Evolutionary conservation across 495 filamentous ascomycete species (phyloP).

Genomic region (Corynascus novoguineensis): DNA sequence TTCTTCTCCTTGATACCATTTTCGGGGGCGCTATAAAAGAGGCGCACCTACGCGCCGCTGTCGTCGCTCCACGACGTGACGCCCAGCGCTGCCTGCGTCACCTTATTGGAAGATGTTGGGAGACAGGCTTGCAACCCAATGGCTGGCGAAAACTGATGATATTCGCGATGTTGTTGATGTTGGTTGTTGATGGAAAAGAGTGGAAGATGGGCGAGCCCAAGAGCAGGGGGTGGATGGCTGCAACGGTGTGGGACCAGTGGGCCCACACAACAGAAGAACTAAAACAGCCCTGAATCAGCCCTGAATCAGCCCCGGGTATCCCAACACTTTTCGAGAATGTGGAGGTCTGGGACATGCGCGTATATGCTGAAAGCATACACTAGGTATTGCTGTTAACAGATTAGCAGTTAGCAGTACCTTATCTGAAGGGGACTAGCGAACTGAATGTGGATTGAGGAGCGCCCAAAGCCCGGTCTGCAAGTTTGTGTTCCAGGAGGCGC

Average conservation of each 20-base stretch:
- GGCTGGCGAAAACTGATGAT: no score
- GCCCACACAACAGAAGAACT: no score
- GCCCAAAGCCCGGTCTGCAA: no score
- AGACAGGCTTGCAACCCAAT: no score
- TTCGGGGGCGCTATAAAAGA: conserved; percentile 4
- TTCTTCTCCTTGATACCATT: conserved; percentile 5
- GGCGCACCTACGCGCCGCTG: background rate
- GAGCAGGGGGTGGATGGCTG: no score
- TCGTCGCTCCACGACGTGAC: conserved; percentile 7
- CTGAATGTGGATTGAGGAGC: background rate
- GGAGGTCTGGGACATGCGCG: background rate
- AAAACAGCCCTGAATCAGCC: background rate
- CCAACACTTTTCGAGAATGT: background rate
- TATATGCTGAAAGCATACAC: no score
- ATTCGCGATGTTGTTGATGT: no score
- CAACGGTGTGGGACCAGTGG: no score
- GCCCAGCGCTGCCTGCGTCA: conserved; percentile 2
- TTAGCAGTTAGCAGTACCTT: background rate
- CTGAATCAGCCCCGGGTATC: conserved; percentile 7
- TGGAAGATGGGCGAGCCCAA: no score
- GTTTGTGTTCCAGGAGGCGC: no score
- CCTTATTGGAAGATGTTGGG: conserved; percentile 4
- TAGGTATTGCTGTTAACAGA: background rate
- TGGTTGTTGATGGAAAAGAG: no score
- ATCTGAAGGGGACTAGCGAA: background rate